Conservation (phyloP, 352 stramenopile species). For the Phytopythium ostracodes region DNA sequence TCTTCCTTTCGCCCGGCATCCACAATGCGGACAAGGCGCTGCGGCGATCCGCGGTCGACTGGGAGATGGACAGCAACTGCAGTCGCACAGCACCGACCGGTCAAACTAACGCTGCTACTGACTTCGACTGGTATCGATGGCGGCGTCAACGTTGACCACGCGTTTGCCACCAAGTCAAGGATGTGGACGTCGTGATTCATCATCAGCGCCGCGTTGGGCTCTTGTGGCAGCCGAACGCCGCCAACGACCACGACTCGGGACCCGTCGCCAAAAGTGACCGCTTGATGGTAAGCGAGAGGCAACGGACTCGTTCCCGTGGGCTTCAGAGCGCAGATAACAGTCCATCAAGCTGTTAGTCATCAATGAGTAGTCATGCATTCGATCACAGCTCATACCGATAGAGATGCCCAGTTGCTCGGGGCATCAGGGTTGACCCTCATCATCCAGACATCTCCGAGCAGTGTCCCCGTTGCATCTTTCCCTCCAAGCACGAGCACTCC, state of each 20-base stretch:
- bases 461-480: constrained; percentile 23
- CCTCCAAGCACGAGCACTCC: constrained; percentile 50
- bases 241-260: constrained; percentile 46
- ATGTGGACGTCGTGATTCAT: constrained; percentile 38
- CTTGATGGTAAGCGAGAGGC: constrained; percentile 45
- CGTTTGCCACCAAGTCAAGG: constrained; percentile 42
- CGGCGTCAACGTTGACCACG: constrained; percentile 32
- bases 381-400: constrained; percentile 21
- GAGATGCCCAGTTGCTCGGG: constrained; percentile 21
- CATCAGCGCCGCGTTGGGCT: neutral
- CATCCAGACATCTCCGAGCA: constrained; percentile 47
- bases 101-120: constrained; percentile 9
- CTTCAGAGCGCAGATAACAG: constrained; percentile 8
- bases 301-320: constrained; percentile 45
- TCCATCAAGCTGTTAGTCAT: too few relatives aligned
- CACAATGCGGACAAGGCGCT: constrained; percentile 13
- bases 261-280: constrained; percentile 28
- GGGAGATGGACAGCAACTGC: constrained; percentile 26
- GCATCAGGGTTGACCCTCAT: constrained; percentile 20
- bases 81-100: constrained; percentile 30
- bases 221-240: constrained; percentile 20
- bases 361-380: neutral
- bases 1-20: constrained; percentile 16
- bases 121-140: constrained; percentile 4
- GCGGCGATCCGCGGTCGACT: constrained; percentile 18